Percentiles rank a stretch among this genome's conserved stretches.
phyloP scores from a whole-genome alignment of 306 rosid genomes.

The Ammopiptanthus mongolicus region DNA sequence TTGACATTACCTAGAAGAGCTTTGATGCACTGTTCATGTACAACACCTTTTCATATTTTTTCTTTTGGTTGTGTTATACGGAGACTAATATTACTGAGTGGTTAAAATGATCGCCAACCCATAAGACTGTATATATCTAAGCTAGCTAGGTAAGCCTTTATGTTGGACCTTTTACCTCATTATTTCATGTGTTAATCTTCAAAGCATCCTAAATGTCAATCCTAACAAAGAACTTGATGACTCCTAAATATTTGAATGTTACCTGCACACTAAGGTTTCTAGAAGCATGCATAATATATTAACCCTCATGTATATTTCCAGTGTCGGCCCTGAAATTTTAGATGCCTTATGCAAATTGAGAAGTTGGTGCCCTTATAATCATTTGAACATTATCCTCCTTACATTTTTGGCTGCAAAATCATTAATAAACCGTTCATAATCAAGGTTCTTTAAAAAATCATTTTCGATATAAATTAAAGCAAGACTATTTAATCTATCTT shows the following conservation, averaged over 20 bases:
- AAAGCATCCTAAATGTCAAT: constrained; percentile 43
- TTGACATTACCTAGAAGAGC: background rate
- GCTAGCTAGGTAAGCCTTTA: background rate
- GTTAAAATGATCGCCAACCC: constrained; percentile 85
- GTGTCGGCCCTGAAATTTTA: too few relatives aligned
- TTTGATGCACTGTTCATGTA: background rate
- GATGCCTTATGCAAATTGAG: too few relatives aligned
- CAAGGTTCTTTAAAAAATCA: too few relatives aligned
- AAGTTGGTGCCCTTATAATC: too few relatives aligned
- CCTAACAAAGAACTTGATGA: constrained; percentile 59
- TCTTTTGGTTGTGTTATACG: background rate
- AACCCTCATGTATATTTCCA: background rate
- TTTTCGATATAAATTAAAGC: too few relatives aligned
- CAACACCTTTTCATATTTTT: background rate
- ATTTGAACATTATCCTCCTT: too few relatives aligned
- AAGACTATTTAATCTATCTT: too few relatives aligned
- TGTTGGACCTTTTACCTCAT: constrained; percentile 21
- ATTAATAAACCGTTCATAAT: too few relatives aligned
- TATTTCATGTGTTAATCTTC: constrained; percentile 19
- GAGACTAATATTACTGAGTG: constrained; percentile 42
- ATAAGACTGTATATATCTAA: constrained; percentile 30
- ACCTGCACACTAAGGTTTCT: constrained; percentile 26
- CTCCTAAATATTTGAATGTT: constrained; percentile 8
- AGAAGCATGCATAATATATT: too few relatives aligned
- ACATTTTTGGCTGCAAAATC: too few relatives aligned